phyloP scores from a whole-genome alignment of 1,284 basidiomycete species.

The Rhodofomes roseus region DNA sequence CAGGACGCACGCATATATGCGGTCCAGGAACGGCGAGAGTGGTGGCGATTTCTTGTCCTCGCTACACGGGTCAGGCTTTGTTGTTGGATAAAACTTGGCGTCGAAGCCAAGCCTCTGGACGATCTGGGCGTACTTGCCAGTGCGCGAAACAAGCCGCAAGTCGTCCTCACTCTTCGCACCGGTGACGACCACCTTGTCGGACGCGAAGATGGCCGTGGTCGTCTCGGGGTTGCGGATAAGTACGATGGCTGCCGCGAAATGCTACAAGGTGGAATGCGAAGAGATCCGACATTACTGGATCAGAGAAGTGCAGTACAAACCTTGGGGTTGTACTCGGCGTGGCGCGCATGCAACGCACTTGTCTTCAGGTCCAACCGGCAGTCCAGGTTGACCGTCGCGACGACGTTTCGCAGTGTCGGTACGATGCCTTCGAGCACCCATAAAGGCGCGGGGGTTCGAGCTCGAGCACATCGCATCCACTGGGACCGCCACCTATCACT shows the following conservation, averaged over 20 bases:
- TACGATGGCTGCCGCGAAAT: conserved; percentile 99
- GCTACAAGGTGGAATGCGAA: conserved; percentile 58
- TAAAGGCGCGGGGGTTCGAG: conserved; percentile 92
- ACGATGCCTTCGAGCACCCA: conserved; percentile 97
- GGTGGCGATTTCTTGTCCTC: no score
- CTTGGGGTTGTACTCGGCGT: conserved; percentile 99
- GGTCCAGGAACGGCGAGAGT: no score
- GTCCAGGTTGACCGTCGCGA: conserved; percentile 98
- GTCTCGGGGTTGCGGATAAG: conserved; percentile 99
- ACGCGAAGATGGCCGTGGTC: conserved; percentile 98
- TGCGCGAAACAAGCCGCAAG: conserved; percentile 92
- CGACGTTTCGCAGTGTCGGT: conserved; percentile 96
- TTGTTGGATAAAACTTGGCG: conserved; percentile 98
- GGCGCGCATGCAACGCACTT: conserved; percentile 95
- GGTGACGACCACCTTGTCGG: conserved; percentile 99
- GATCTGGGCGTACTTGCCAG: conserved; percentile 98
- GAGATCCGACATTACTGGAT: conserved; percentile 56
- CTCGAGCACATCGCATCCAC: conserved; percentile 96
- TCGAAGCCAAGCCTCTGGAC: conserved; percentile 99
- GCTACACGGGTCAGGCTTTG: no score
- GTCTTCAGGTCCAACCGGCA: conserved; percentile 98
- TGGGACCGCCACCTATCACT: conserved; percentile 64
- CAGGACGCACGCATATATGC: no score
- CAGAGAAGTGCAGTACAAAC: conserved; percentile 61
- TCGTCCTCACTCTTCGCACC: conserved; percentile 99